Evolutionary conservation across 2,329 filamentous ascomycete species (phyloP), one percentile per base, ranked within the genome.

Genomic region (Claviceps purpurea): DNA sequence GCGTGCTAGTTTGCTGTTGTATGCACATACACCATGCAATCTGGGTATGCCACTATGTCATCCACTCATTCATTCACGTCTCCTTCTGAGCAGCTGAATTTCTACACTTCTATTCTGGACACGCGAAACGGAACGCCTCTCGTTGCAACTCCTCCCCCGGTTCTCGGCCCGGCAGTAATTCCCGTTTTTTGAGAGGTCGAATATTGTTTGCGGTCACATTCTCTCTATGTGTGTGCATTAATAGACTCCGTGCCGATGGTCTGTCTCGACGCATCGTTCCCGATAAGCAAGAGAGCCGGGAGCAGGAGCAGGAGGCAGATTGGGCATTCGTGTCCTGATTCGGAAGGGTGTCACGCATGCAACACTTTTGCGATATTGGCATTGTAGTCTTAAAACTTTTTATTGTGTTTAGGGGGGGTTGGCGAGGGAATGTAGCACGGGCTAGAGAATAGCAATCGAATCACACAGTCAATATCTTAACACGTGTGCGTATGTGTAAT

Each of bases 71-170:
- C 52, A 47, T 44, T 53, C 30, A 48, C 44, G 45, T 48, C 44
- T 52, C 7, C 42, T 52, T 38, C 50, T 13, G 16, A 44, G 26
- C 43, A 39, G 38, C 49, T 43, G 13, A 47, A 53, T 20, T 53
- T 51, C 39, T 41, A 47, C 50, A 53, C 26, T 53, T 51, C 49
- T 41, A 44, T 53, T 53, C 52, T 53, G 38, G 38, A 51, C 52
- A 43, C 18, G 37, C 47, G 47, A 34, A 43, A 44, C 30, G 43
- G 52, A 14, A 43, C 24, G 47, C 26, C 8, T 18, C 7, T 18
- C 14, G 20, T 24, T 41, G 43, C 34, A 18, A 37, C 43, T 18
- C 24, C 34, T 30, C 13, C 14, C 16, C 30, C 34, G 26, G 11
- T 34, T 47, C 48, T 44, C 38, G 48, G 41, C 39, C 8, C 40